Evolutionary conservation across 345 rosid genomes (phyloP), one percentile per base, ranked within the genome.

Genomic region (Salix brachista): DNA sequence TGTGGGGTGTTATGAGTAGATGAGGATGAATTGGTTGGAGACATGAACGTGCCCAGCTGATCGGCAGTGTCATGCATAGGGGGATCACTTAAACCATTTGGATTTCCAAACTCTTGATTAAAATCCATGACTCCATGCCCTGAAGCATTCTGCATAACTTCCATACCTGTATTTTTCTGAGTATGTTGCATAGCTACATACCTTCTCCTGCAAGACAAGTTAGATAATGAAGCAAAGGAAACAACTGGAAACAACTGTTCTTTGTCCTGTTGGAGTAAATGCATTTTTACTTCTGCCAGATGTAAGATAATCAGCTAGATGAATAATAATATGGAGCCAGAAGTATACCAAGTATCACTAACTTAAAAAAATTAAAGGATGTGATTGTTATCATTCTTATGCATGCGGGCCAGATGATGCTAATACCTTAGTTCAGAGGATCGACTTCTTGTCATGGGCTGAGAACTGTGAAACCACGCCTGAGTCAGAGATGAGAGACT

Each of bases 401-500:
- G 67, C 30, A 64, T 30, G 21, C 4, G 36, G 13, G 12, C 30
- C 8, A 16, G 65, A 67, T 66, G 71, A 66, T 41, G 65, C 18
- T 66, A 13, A 75, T 86, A 91, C 96, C 90, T 78, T 69, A 91
- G 77, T 80, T 91, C 96, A 77, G 93, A 89, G 28, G 91, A 91
- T 75, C 96, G 86, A 52, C 92, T 91, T 85, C 96, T 85, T 34
- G 93, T 91, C 96, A 91, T 91, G 19, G 91, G 89, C 68, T 91
- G 93, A 71, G 91, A 83, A 80, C 90, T 87, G 18, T 89, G 89
- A 83, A 91, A 88, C 93, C 96, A 89, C 73, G 96, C 90, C 96
- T 89, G 87, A 75, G 82, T 34, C 71, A 62, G 71, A 8, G 34
- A 65, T 44, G 52, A 74, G 67, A 23, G 28, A 66, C 72, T 48